Evolutionary conservation across 805 yeast species (phyloP), one percentile per base, ranked within the genome.

Genomic region (Hanseniaspora meyeri): DNA sequence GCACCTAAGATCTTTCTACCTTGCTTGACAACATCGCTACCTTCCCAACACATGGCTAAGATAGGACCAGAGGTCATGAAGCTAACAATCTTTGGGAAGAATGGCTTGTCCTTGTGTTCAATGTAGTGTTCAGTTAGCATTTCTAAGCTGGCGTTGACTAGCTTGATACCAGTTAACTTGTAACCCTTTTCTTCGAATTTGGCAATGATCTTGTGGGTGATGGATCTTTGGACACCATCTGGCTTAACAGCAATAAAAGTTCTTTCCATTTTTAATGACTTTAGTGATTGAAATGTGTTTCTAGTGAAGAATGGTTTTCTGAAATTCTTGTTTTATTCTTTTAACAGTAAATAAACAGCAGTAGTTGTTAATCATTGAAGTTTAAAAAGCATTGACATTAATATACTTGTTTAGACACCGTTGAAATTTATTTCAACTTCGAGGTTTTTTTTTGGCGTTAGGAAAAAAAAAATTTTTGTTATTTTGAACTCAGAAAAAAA

Each of bases 151-250:
- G 99, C 96, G 64, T 81, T 77, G 70, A 85, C 79, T 72, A 93
- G 79, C 82, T 93, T 93, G 72, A 93, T 84, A 67, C 86, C 98
- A 63, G 91, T 97, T 68, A 93, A 83, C 79, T 91, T 93, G 89
- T 75, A 93, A 68, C 98, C 99, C 77, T 95, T 87, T 80, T 83
- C 78, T 80, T 90, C 96, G 76, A 95, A 93, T 77, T 97, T 88
- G 67, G 83, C 79, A 65, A 93, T 72, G 78, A 93, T 90, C 66
- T 85, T 79, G 72, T 95, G 76, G 77, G 91, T 79, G 72, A 93
- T 80, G 62, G 97, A 97, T 79, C 99, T 88, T 81, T 93, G 97
- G 81, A 93, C 97, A 77, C 97, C 99, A 77, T 93, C 99, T 77
- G 99, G 99, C 83, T 86, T 86, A 70, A 86, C 83, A 64, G 95